phyloP scores from a whole-genome alignment of 2,329 filamentous ascomycete genomes.

The Diplocarpon mali region DNA sequence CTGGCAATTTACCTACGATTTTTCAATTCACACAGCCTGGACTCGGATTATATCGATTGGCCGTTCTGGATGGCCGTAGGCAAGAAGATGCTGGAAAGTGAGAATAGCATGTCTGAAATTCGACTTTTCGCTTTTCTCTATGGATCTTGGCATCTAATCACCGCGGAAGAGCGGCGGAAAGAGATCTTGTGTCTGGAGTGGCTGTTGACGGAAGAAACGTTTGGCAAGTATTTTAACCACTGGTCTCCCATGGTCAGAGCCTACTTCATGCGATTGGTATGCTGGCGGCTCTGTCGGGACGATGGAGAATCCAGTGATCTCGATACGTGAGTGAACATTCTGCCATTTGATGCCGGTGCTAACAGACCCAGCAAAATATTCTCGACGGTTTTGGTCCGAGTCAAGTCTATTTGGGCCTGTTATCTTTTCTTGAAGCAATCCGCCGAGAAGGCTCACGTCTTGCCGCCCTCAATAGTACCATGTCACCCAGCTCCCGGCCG shows the following conservation, averaged over 20 bases:
- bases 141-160: conserved; percentile 50
- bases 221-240: conserved; percentile 59
- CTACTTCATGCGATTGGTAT: conserved; percentile 61
- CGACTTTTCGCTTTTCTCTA: conserved; percentile 59
- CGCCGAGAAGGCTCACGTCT: conserved; percentile 37
- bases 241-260: conserved; percentile 73
- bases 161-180: conserved; percentile 44
- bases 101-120: conserved; percentile 63
- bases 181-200: conserved; percentile 50
- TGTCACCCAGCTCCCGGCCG: conserved; percentile 60
- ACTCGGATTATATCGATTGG: conserved; percentile 44
- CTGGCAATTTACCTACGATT: conserved; percentile 53
- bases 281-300: conserved; percentile 57
- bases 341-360: conserved; percentile 8
- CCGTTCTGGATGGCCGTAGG: conserved; percentile 59
- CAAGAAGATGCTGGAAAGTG: conserved; percentile 55
- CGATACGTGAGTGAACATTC: conserved; percentile 40
- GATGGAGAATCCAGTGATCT: conserved; percentile 41
- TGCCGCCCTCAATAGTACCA: conserved; percentile 49
- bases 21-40: conserved; percentile 31
- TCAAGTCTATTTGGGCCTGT: conserved; percentile 51
- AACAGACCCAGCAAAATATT: conserved; percentile 42
- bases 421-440: conserved; percentile 49
- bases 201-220: conserved; percentile 48
- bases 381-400: conserved; percentile 41